Evolutionary conservation across 441 rosid species (phyloP), one percentile per base, ranked within the genome.

Genomic region (Mallotus japonicus): DNA sequence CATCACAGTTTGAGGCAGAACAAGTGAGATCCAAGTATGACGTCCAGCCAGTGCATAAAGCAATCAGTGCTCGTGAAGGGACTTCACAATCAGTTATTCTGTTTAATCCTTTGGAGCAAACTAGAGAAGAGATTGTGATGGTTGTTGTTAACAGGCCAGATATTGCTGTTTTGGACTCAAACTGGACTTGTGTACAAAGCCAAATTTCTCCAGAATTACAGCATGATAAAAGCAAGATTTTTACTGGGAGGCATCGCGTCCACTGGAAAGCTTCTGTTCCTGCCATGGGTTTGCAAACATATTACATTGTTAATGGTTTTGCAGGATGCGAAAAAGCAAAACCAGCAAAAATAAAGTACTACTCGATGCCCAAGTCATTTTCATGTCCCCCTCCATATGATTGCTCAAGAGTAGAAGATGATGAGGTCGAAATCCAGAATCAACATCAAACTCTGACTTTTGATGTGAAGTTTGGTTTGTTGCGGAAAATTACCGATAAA

Each of bases 211-310:
- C 99, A 24, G 99, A 95, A 81, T 60, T 90, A 79, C 94, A 84
- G 80, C 98, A 95, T 81, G 91, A 86, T 67, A 81, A 78, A 67
- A 78, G 77, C 82, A 90, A 90, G 70, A 65, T 85, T 50, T 95
- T 91, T 76, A 93, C 95, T 0, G 95, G 97, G 70, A 86, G 85
- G 79, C 98, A 95, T 80, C 91, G 97, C n/a, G 77, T 93, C 51
- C 85, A 89, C 84, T 95, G 97, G 97, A 93, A 88, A 84, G 97
- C 94, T 79, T 84, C 91, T 65, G 84, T 91, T 71, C 97, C 99
- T 73, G 86, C 98, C 69, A 71, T 93, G 91, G 99, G 99, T 46
- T 70, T 95, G 84, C 87, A 87, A 84, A 88, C 85, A 47, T 95
- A 95, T 84, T 90, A 89, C 77, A 83, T 95, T 81, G 93, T 86